Base-by-base conservation (phyloP, 108 stramenopile species). In the Licmophora abbreviata region DNA sequence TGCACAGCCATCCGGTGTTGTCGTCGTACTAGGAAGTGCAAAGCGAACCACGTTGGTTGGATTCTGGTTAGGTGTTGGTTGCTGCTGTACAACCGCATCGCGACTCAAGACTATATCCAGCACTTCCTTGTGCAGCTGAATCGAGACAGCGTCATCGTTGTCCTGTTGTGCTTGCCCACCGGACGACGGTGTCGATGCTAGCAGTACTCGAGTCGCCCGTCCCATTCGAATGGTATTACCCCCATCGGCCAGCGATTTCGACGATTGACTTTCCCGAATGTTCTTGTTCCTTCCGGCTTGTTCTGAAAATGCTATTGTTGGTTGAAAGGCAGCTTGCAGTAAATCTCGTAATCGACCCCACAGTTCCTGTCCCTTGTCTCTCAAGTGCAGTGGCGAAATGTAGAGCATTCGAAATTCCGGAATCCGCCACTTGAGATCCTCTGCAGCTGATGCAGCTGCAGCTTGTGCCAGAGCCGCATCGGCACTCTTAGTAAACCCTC, bases 391-490 rank as follows among this genome's bases (percentile, higher is more conserved):
- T 11, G 83, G 83, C 41, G 71, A 73, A 8, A 89, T 75, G 50
- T 89, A 89, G 0, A 82, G 56, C 69, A 83, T 77, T 30, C 60
- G 56, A 63, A 85, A 89, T n/a, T 65, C 57, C 0, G 87, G 87
- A 12, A 83, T 74, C 1, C 83, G 75, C 0, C 46, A 21, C 58
- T 62, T 56, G 64, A 88, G 68, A 20, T 68, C 51, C 15, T 40
- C 38, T 40, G 38, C 38, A 5, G 38, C 38, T 40, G 15, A 15
- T 40, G 15, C 18, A 40, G 20, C 38, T 3, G 38, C 20, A 2
- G 29, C 9, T 24, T 67, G 51, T 15, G 76, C 76, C n/a, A n/a
- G n/a, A n/a, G n/a, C n/a, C n/a, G n/a, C n/a, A 33, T 62, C 35
- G 36, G 52, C 27, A 0, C 74, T 74, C n/a, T n/a, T n/a, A n/a